A percentile compares a stretch with the other conserved stretches of the same genome.
These are phyloP conservation scores for Ajuga chamaepitys DNA, from an alignment of 257 asterid species.

Conservation along the genomic window DNA sequence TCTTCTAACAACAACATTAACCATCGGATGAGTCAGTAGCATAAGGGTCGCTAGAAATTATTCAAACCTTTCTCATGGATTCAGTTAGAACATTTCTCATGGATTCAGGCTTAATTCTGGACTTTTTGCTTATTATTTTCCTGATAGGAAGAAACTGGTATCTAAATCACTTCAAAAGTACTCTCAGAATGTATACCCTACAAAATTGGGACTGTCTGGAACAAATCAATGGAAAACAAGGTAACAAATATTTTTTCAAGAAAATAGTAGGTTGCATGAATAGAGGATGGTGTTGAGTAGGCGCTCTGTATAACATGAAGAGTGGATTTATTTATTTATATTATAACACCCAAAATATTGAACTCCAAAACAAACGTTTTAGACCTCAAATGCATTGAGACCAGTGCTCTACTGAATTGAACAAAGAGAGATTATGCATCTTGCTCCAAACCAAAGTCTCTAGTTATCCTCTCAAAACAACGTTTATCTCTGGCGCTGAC, in stretches of 20 bases:
- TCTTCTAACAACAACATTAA: constrained; percentile 27
- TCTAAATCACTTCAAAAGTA: constrained; percentile 19
- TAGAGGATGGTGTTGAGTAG: constrained; percentile 28
- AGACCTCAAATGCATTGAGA: constrained; percentile 99
- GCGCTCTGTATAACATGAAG: constrained; percentile 70
- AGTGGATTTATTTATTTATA: constrained; percentile 57
- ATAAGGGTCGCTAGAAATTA: constrained; percentile 66
- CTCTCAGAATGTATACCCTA: constrained; percentile 30
- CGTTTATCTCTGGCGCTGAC: too few species aligned
- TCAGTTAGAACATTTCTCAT: too few species aligned
- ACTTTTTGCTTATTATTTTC: constrained; percentile 19
- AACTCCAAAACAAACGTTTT: constrained; percentile 96
- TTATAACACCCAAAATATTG: constrained; percentile 91
- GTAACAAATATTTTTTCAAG: not conserved
- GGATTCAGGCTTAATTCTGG: constrained; percentile 11
- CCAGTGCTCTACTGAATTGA: constrained; percentile 44
- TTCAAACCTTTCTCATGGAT: constrained; percentile 45
- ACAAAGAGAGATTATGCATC: constrained; percentile 74
- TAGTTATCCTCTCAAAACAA: too few species aligned
- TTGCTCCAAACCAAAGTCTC: too few species aligned
- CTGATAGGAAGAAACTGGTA: constrained; percentile 14
- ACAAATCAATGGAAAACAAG: constrained; percentile 9
- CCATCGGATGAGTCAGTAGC: constrained; percentile 92
- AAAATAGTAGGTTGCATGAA: not conserved
- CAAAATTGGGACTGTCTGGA: constrained; percentile 22